Conservation (phyloP, 768 basidiomycete species). For the Mycena galericulata region DNA sequence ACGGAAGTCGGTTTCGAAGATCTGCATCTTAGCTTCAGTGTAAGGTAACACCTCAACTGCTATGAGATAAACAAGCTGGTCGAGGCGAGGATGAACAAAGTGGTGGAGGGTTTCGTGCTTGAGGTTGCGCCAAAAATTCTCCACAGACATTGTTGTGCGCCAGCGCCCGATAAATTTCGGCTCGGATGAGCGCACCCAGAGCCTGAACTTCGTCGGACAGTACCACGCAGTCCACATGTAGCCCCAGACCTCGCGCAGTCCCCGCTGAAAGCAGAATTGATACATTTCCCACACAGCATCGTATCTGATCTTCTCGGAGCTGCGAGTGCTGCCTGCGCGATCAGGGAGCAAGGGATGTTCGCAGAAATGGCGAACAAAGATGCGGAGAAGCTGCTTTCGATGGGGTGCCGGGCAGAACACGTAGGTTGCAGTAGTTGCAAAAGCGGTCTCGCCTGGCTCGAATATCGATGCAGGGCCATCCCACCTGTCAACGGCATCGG, state of each 20-base stretch:
- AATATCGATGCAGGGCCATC: conserved; percentile 38
- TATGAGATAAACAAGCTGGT: conserved; percentile 48
- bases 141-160: conserved; percentile 47
- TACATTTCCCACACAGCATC: conserved; percentile 43
- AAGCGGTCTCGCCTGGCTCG: conserved; percentile 33
- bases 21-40: conserved; percentile 33
- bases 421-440: conserved; percentile 20
- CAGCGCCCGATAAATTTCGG: conserved; percentile 34
- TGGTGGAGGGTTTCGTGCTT: conserved; percentile 46
- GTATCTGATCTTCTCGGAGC: conserved; percentile 32
- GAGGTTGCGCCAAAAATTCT: conserved; percentile 47
- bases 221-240: conserved; percentile 44
- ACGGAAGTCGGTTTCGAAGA: conserved; percentile 32
- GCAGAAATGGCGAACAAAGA: conserved; percentile 41
- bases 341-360: conserved; percentile 40
- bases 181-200: conserved; percentile 41
- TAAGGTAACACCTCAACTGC: conserved; percentile 39
- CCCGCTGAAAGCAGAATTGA: conserved; percentile 31
- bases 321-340: conserved; percentile 18
- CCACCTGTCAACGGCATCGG: neutral
- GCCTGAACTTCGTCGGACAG: conserved; percentile 30
- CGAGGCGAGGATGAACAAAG: conserved; percentile 40
- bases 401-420: conserved; percentile 43
- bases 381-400: conserved; percentile 35
- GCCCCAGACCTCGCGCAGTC: conserved; percentile 23